Conservation (phyloP, 148 eudicot species). For the Agrostemma githago region DNA sequence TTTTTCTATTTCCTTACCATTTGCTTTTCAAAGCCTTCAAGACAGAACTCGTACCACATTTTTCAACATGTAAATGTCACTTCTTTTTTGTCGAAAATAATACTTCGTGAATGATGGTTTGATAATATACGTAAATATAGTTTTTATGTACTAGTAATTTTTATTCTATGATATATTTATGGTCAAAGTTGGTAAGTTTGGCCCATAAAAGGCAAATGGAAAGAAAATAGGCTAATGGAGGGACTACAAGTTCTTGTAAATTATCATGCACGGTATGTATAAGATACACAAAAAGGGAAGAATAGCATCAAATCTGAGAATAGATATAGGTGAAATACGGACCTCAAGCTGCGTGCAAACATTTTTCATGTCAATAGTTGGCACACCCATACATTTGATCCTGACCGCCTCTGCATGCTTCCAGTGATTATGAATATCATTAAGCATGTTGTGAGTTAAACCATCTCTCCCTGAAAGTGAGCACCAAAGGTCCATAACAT, state of each 20-base stretch:
- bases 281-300: neutral
- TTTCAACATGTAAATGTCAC: too few species aligned
- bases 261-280: neutral
- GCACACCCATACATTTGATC: slow-evolving; percentile 96
- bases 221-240: too few species aligned
- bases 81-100: too few species aligned
- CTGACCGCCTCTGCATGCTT: slow-evolving; percentile 81
- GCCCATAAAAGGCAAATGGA: too few species aligned
- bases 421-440: slow-evolving; percentile 88
- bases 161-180: too few species aligned
- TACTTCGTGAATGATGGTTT: too few species aligned
- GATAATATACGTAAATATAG: too few species aligned
- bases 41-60: neutral
- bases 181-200: too few species aligned
- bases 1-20: too few species aligned
- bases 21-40: neutral
- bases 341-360: slow-evolving; percentile 87
- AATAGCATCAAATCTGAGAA: neutral
- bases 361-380: slow-evolving; percentile 91
- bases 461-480: slow-evolving; percentile 75
- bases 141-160: too few species aligned
- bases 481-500: slow-evolving; percentile 15
- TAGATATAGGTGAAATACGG: slow-evolving; percentile 10
- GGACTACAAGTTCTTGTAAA: too few species aligned
- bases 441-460: slow-evolving; percentile 90